Percentiles rank a stretch among this genome's conserved stretches.
These are phyloP conservation scores for Thalassiosira mediterranea DNA, from an alignment of 352 stramenopile genomes.

Conservation along the genomic window DNA sequence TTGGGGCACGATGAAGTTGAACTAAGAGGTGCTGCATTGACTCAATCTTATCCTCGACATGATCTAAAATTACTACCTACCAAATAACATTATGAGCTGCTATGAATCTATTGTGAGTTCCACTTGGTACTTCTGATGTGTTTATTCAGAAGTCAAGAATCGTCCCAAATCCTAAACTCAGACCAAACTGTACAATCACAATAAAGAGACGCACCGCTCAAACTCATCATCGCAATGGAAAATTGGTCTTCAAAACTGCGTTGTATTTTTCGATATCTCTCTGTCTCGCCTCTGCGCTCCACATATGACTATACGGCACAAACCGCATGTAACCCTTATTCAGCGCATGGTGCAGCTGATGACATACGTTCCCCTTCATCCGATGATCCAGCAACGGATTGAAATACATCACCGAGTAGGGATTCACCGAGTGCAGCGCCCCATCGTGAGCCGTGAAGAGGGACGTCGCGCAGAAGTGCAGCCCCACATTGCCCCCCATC, in stretches of 20 bases:
- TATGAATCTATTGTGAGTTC: no score
- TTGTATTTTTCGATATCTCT: background rate
- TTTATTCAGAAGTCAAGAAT: no score
- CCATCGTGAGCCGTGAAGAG: slow-evolving; percentile 17
- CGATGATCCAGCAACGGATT: slow-evolving; percentile 12
- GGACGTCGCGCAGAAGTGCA: background rate
- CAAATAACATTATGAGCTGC: no score
- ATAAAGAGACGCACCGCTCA: no score
- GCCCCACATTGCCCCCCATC: background rate
- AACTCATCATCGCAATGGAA: background rate
- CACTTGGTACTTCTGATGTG: no score
- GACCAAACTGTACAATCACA: no score
- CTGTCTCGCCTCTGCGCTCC: background rate
- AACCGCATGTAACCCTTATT: slow-evolving; percentile 6
- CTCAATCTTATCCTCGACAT: no score
- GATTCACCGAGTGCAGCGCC: slow-evolving; percentile 16
- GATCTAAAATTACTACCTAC: no score
- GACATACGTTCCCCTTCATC: slow-evolving; percentile 11
- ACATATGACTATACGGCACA: slow-evolving; percentile 5
- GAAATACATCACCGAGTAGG: slow-evolving; percentile 24
- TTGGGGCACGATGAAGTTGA: no score
- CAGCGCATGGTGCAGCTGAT: slow-evolving; percentile 12
- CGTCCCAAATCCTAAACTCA: no score
- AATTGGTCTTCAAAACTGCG: background rate
- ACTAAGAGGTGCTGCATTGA: no score